Conservation (phyloP, 805 yeast species). For the Candida manassasensis region DNA sequence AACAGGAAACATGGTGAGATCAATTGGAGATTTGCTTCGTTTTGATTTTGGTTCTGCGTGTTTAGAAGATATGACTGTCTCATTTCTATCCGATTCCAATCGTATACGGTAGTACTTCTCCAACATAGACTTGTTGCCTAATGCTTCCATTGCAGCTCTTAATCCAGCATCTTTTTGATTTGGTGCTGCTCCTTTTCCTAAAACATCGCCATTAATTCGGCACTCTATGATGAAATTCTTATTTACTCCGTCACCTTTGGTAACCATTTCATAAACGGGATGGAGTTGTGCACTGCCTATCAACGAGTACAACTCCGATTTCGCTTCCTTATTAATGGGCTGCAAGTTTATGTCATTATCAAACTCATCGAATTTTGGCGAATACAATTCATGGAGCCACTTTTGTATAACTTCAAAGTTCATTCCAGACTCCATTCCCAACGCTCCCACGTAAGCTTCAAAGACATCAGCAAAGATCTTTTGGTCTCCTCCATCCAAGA, state of each 20-base stretch:
- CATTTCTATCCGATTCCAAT: conserved; percentile 18
- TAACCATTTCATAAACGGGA: conserved; percentile 51
- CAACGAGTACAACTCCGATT: conserved; percentile 68
- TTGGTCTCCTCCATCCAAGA: conserved; percentile 48
- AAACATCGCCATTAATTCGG: conserved; percentile 53
- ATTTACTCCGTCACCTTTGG: conserved; percentile 41
- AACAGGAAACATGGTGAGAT: conserved; percentile 22
- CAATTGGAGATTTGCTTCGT: conserved; percentile 4
- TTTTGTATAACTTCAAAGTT: conserved; percentile 45
- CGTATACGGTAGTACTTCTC: conserved; percentile 62
- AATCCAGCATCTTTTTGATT: conserved; percentile 74
- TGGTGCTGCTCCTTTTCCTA: conserved; percentile 72
- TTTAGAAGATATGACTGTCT: conserved; percentile 8
- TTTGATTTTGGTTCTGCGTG: conserved; percentile 6
- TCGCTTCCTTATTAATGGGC: conserved; percentile 61
- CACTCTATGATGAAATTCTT: conserved; percentile 64
- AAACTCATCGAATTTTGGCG: conserved; percentile 36
- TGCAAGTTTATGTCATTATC: conserved; percentile 31
- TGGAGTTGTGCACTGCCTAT: conserved; percentile 71
- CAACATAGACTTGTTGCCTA: conserved; percentile 51
- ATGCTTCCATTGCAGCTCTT: conserved; percentile 79
- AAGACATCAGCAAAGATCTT: conserved; percentile 85
- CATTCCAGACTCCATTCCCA: conserved; percentile 52
- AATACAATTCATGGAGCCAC: conserved; percentile 54
- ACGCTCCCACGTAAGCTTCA: conserved; percentile 91